Evolutionary conservation across 345 rosid genomes (phyloP), one percentile per base, ranked within the genome.

Genomic region (Linum lewisii): DNA sequence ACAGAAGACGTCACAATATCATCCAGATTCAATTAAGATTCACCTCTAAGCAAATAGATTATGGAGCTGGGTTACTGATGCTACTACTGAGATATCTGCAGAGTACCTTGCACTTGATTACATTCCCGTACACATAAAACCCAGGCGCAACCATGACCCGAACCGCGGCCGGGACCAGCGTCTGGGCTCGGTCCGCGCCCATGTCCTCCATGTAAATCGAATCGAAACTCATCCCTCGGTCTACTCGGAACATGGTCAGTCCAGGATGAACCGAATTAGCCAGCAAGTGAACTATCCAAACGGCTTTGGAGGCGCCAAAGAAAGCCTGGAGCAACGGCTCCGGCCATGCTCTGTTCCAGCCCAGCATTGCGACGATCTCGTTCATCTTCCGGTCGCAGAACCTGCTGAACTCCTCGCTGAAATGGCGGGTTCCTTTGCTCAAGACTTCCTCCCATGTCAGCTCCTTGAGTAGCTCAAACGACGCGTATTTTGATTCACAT

Each of bases 351-450:
- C 80, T 66, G 66, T 76, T 83, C 91, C 95, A 89, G 3, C 83
- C 82, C 73, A 93, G 69, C 97, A 82, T 78, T 8, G 78, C 78
- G 54, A 87, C 86, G 65, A 93, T 91, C 61, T 89, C 95, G 36
- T 84, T 89, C 97, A 89, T 89, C 72, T 89, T 89, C 78, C 91
- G 65, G 44, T 93, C 99, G 67, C 97, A 87, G 44, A 86, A 89
- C 63, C 68, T 65, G 72, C 99, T 89, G 34, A 89, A 93, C 42
- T 85, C 89, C 61, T 85, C 97, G 19, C 91, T 84, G 81, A 85
- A 89, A 77, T 89, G 84, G 73, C 80, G 85, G 1, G 95, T 86
- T 51, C 99, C 97, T 57, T 82, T 82, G 47, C 74, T 81, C 74
- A 87, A 64, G 0, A 89, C 97, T 71, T 85, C 91, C 52, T 85